Percentiles rank a stretch among this genome's conserved stretches.
Conservation (phyloP, 2,329 filamentous ascomycete species). For the Mycocentrospora acerina region DNA sequence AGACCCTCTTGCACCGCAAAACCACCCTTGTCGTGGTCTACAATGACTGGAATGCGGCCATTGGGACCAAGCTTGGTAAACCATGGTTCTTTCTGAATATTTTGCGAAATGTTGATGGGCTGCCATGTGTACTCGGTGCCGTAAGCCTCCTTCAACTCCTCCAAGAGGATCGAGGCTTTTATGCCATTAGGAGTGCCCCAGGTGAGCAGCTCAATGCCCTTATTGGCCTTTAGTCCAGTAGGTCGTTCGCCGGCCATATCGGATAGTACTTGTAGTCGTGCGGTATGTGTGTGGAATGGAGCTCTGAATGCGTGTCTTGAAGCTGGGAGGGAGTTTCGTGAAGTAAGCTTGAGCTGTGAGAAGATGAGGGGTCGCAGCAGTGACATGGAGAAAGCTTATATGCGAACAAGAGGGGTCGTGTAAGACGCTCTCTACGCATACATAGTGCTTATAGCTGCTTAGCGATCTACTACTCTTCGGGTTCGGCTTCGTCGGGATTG, state of each 20-base stretch:
- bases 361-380: slow-evolving; percentile 16
- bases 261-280: slow-evolving; percentile 14
- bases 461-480: slow-evolving; percentile 9
- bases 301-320: slow-evolving; percentile 13
- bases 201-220: slow-evolving; percentile 66
- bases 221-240: slow-evolving; percentile 61
- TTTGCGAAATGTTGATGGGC: slow-evolving; percentile 58
- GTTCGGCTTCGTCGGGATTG: too few species aligned
- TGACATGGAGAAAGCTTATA: slow-evolving; percentile 19
- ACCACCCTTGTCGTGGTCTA: slow-evolving; percentile 64
- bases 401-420: slow-evolving; percentile 28
- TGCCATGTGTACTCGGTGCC: slow-evolving; percentile 61
- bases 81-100: slow-evolving; percentile 69
- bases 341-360: slow-evolving; percentile 15
- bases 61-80: slow-evolving; percentile 65
- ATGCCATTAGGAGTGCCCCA: slow-evolving; percentile 52
- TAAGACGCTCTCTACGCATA: slow-evolving; percentile 8
- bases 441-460: slow-evolving; percentile 3
- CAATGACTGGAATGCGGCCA: slow-evolving; percentile 65
- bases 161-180: slow-evolving; percentile 63
- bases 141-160: slow-evolving; percentile 68
- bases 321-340: slow-evolving; percentile 12
- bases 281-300: slow-evolving; percentile 19
- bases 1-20: slow-evolving; percentile 55
- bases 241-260: slow-evolving; percentile 43